phyloP scores from a whole-genome alignment of 768 basidiomycete species.

The Galerina marginata region DNA sequence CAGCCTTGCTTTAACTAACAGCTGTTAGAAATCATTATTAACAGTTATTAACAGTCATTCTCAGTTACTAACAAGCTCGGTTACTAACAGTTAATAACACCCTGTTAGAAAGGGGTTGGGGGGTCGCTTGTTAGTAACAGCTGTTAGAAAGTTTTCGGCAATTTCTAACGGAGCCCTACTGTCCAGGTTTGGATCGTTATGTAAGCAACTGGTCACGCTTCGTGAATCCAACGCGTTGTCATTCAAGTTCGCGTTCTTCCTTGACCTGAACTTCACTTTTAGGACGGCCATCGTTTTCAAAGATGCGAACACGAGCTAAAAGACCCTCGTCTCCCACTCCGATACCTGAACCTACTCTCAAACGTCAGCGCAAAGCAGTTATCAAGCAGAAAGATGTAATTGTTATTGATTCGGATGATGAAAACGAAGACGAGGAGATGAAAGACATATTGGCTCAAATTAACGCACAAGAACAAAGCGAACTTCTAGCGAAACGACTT shows the following conservation, averaged over 20 bases:
- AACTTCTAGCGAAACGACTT: slow-evolving; percentile 40
- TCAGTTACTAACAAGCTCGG: too few species aligned
- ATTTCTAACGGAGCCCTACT: too few species aligned
- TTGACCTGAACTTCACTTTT: background rate
- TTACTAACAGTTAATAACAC: too few species aligned
- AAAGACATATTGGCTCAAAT: slow-evolving; percentile 44
- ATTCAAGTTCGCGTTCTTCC: background rate
- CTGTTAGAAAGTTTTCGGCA: too few species aligned
- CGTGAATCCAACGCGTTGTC: background rate
- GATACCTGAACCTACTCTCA: slow-evolving; percentile 7
- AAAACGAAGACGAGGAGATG: slow-evolving; percentile 42
- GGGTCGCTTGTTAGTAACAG: too few species aligned
- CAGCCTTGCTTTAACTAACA: too few species aligned
- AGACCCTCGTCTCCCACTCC: slow-evolving; percentile 1
- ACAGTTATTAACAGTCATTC: too few species aligned
- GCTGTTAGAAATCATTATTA: too few species aligned
- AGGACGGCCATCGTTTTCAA: background rate
- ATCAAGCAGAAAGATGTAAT: slow-evolving; percentile 25
- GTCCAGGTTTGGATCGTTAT: too few species aligned
- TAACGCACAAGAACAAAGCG: slow-evolving; percentile 49
- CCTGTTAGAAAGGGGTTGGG: too few species aligned
- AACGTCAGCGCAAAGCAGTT: slow-evolving; percentile 26
- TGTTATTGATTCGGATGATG: slow-evolving; percentile 37
- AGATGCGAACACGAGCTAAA: slow-evolving; percentile 19
- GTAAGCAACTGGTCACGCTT: too few species aligned